phyloP scores from a whole-genome alignment of 441 rosid species.

The Euphorbia celastroides region DNA sequence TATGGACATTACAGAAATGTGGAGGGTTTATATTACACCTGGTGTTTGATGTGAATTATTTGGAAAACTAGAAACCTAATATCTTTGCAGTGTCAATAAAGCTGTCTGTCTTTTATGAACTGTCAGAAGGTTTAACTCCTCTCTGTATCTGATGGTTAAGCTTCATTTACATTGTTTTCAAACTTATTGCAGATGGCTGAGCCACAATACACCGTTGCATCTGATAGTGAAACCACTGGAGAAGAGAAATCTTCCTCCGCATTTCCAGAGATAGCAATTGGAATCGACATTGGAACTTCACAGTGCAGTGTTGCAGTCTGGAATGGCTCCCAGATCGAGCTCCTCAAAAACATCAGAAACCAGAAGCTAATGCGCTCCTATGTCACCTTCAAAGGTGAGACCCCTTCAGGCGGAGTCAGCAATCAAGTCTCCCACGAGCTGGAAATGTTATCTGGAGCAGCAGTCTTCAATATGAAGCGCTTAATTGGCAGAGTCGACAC shows the following conservation, averaged over 20 bases:
- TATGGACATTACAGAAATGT: neutral
- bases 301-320: conserved; percentile 80
- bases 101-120: neutral
- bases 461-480: conserved; percentile 90
- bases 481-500: conserved; percentile 81
- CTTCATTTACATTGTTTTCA: neutral
- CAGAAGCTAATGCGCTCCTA: conserved; percentile 69
- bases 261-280: conserved; percentile 69
- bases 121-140: neutral
- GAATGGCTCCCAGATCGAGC: conserved; percentile 80
- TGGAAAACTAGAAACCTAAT: neutral
- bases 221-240: conserved; percentile 68
- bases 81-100: neutral
- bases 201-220: conserved; percentile 69
- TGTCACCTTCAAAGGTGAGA: conserved; percentile 67
- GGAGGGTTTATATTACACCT: neutral
- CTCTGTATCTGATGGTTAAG: neutral
- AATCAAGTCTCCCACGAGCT: conserved; percentile 61
- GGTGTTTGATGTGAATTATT: neutral
- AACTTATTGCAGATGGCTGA: conserved; percentile 62
- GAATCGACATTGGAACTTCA: conserved; percentile 84
- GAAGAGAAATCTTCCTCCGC: conserved; percentile 60
- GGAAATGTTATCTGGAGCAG: conserved; percentile 70
- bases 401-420: conserved; percentile 68
- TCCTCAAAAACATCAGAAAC: conserved; percentile 65